These are phyloP conservation scores for Umbelopsis sp. DNA, from an alignment of 371 early-diverging fungal genomes.

Conservation along the genomic window DNA sequence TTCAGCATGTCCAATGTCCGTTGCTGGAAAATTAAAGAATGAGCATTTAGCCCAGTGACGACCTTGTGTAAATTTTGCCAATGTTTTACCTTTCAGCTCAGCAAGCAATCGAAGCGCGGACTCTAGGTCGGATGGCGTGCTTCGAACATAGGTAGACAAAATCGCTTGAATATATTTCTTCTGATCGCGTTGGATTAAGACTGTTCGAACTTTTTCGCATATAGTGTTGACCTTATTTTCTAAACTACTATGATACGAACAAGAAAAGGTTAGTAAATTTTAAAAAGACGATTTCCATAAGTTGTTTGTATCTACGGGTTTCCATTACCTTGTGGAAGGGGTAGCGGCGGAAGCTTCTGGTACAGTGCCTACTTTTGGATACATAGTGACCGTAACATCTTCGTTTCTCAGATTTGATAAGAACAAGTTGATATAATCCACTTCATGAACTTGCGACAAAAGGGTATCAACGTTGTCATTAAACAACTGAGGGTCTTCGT, in stretches of 20 bases:
- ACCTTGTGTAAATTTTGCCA: constrained; percentile 43
- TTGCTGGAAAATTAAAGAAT: constrained; percentile 30
- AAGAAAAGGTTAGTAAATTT: not conserved
- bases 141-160: constrained; percentile 85
- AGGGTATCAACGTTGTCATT: constrained; percentile 67
- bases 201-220: constrained; percentile 74
- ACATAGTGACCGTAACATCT: constrained; percentile 73
- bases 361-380: constrained; percentile 32
- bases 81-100: constrained; percentile 53
- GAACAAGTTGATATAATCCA: constrained; percentile 91
- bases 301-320: too few species aligned
- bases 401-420: constrained; percentile 78
- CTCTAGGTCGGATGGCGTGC: constrained; percentile 86
- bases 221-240: constrained; percentile 76
- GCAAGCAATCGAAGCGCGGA: constrained; percentile 72
- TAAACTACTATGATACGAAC: constrained; percentile 15
- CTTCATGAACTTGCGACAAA: constrained; percentile 77
- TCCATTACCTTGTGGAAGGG: constrained; percentile 21
- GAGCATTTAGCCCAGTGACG: constrained; percentile 19
- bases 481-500: constrained; percentile 75
- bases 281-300: too few species aligned
- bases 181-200: constrained; percentile 62
- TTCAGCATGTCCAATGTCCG: constrained; percentile 69
- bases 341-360: constrained; percentile 20
- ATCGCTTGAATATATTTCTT: constrained; percentile 80